phyloP scores from a whole-genome alignment of 2,329 filamentous ascomycete genomes.

The Colletotrichum liriopes region DNA sequence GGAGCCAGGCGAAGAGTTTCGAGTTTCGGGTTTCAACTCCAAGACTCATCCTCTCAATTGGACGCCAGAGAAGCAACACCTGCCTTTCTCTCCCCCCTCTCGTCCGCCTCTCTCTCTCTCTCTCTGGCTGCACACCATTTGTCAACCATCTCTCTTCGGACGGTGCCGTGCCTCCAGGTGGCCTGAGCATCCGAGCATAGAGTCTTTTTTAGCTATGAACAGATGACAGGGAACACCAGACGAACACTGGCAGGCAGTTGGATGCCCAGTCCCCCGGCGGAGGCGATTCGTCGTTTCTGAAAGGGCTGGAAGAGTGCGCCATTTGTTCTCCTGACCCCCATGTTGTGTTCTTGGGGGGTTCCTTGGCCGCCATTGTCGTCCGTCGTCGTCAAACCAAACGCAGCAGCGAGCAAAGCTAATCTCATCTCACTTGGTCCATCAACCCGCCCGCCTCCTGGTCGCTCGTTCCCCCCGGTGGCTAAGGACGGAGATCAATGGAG shows the following conservation, averaged over 20 bases:
- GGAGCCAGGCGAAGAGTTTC: not conserved
- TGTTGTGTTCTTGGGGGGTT: not conserved
- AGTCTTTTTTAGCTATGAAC: not conserved
- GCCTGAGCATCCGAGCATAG: not conserved
- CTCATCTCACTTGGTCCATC: conserved; percentile 3
- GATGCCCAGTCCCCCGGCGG: conserved; percentile 1
- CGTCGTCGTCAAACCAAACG: not conserved
- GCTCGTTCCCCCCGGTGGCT: conserved; percentile 19
- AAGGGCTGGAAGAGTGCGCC: conserved; percentile 1
- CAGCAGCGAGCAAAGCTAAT: conserved; percentile 4
- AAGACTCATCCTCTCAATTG: conserved; percentile 13
- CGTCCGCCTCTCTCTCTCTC: no score
- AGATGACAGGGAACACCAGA: conserved; percentile 21
- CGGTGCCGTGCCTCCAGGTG: conserved; percentile 3
- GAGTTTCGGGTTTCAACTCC: conserved; percentile 11
- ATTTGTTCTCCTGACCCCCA: conserved; percentile 14
- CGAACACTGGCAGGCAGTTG: not conserved
- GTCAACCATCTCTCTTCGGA: not conserved
- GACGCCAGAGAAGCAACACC: conserved; percentile 36
- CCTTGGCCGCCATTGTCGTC: not conserved
- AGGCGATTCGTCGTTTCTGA: not conserved
- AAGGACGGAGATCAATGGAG: conserved; percentile 18
- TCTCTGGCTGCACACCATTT: conserved; percentile 5
- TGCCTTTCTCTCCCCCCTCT: no score
- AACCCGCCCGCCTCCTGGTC: conserved; percentile 9